Percentiles rank a stretch among this genome's conserved stretches.
These are phyloP conservation scores for Calocybe gambosa DNA, from an alignment of 1,284 basidiomycete species.

Conservation along the genomic window DNA sequence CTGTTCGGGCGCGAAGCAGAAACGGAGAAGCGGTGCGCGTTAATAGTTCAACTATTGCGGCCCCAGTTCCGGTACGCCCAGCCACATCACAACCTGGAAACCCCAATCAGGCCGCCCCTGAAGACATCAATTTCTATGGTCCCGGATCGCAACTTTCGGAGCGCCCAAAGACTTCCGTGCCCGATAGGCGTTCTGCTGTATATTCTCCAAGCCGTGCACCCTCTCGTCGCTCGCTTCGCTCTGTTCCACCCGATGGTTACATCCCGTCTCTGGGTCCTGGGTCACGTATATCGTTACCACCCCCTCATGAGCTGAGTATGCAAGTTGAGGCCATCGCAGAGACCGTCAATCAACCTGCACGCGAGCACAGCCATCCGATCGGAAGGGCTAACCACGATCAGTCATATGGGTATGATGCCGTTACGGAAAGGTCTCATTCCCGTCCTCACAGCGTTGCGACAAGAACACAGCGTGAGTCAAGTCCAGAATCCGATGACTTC, in stretches of 20 bases:
- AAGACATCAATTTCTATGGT: constrained; percentile 3
- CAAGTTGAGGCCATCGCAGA: constrained; percentile 15
- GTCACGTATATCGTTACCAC: constrained; percentile 28
- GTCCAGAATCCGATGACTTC: constrained; percentile 1
- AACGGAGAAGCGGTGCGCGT: not conserved
- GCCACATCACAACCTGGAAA: not conserved
- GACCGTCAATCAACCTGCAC: not conserved
- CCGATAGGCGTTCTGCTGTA: constrained; percentile 2
- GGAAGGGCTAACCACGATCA: constrained; percentile 1
- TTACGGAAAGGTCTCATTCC: not conserved
- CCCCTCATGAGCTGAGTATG: constrained; percentile 31
- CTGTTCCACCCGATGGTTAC: constrained; percentile 31
- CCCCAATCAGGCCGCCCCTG: not conserved
- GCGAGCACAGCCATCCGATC: not conserved
- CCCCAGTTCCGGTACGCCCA: not conserved
- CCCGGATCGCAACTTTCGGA: not conserved
- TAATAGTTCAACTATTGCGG: not conserved
- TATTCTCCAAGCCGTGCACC: constrained; percentile 9
- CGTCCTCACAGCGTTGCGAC: not conserved
- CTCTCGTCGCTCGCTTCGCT: constrained; percentile 16
- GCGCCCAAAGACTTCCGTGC: not conserved
- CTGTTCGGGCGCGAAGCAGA: not conserved
- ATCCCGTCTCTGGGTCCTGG: constrained; percentile 29
- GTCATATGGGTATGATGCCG: not conserved
- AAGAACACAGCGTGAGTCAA: not conserved